Base-by-base conservation (phyloP, 2,329 filamentous ascomycete genomes). In the Xylaria sp. region DNA sequence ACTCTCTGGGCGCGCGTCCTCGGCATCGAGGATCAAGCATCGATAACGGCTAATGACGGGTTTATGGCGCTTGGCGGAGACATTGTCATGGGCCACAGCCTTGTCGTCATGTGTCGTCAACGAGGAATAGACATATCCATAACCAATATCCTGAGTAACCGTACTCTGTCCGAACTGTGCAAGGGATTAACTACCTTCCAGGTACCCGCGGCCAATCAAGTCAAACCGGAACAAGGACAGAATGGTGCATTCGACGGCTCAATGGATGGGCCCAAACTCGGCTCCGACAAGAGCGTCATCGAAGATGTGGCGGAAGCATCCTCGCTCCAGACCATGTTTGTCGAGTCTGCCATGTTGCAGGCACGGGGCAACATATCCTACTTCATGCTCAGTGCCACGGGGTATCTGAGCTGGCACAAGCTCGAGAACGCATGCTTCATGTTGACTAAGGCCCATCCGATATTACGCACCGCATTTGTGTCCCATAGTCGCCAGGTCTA, bases 401-500 rank as follows among this genome's bases (percentile, higher is more conserved):
- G 82, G 0, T 70, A 76, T 0, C 67, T 84, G 0, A 75, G 80
- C 31, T 67, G 72, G 46, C 75, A 77, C 43, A 79, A 78, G 62
- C 77, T 85, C 1, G 78, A 84, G 61, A 75, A 77, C 1, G 81
- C 82, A 0, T 84, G 82, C 66, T 74, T 76, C 21, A 76, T 77
- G 12, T 74, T 85, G 8, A 74, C 75, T 0, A 72, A 73, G 35
- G 75, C 82, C 37, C 83, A 85, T 43, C 79, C 82, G 0, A 82
- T 84, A 28, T 76, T 88, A 7, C 81, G 84, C 21, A 86, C 86
- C 0, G 79, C 81, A 0, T 87, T 87, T 57, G 76, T 83, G 2
- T 72, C 77, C 0, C 78, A 83, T 49, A 77, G 79, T 11, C 77
- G 81, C 6, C 76, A 75, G 2, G 74, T 84, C 0, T 84, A 81